A percentile compares a stretch with the other conserved stretches of the same genome.
Evolutionary conservation across 2,329 filamentous ascomycete species (phyloP).

Genomic region (Lachnellula cervina): DNA sequence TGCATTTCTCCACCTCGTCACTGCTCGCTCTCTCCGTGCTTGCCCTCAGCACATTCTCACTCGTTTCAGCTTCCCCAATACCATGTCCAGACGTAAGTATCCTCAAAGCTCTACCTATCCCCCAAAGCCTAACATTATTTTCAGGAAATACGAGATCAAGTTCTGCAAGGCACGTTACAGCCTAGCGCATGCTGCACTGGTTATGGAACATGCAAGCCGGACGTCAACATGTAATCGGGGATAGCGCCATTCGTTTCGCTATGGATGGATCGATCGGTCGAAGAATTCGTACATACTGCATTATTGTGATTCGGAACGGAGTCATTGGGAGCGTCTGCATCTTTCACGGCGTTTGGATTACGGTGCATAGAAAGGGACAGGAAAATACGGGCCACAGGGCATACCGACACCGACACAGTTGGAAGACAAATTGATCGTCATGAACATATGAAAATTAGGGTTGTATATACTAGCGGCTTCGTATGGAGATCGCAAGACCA

Average conservation of each 20-base stretch:
- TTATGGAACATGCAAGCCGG: slow-evolving; percentile 24
- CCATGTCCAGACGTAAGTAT: slow-evolving; percentile 24
- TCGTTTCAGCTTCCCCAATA: slow-evolving; percentile 18
- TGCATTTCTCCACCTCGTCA: slow-evolving; percentile 16
- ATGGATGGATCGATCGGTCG: neutral
- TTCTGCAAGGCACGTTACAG: slow-evolving; percentile 24
- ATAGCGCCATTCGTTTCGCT: neutral
- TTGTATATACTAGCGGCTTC: neutral
- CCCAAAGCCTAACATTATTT: slow-evolving; percentile 2
- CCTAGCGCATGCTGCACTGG: slow-evolving; percentile 22
- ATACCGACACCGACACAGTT: neutral
- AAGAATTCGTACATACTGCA: neutral
- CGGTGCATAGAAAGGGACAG: neutral
- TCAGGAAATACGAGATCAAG: slow-evolving; percentile 18
- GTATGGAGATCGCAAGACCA: slow-evolving; percentile 1
- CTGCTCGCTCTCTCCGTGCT: slow-evolving; percentile 9
- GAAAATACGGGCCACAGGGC: neutral
- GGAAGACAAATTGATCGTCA: neutral
- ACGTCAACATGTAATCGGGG: slow-evolving; percentile 20
- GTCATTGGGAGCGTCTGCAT: neutral
- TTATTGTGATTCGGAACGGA: slow-evolving; percentile 4
- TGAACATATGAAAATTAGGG: neutral
- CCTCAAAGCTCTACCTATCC: neutral
- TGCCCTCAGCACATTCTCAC: slow-evolving; percentile 12
- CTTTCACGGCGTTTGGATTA: neutral